phyloP scores from a whole-genome alignment of 2,329 filamentous ascomycete species.

The Pseudocercospora cruenta region DNA sequence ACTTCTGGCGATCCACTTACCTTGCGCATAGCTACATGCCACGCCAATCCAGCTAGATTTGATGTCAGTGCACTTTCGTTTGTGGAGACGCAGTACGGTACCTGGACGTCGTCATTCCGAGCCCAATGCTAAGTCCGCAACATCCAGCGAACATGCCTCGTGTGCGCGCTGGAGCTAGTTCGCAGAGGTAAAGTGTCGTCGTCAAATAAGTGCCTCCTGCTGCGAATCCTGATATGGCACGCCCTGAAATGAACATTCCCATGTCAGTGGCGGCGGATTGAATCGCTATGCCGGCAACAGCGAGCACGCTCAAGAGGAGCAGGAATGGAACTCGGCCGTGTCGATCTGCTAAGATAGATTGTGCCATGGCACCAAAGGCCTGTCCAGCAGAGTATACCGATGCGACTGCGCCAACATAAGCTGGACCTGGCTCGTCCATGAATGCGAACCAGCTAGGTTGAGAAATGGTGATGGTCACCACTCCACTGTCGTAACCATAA shows the following conservation, averaged over 20 bases:
- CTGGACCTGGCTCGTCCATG: slow-evolving; percentile 58
- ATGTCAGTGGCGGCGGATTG: slow-evolving; percentile 57
- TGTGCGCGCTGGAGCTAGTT: slow-evolving; percentile 48
- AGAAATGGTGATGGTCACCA: slow-evolving; percentile 63
- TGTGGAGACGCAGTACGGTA: neutral
- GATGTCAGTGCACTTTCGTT: neutral
- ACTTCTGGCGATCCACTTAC: neutral
- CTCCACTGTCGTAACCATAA: slow-evolving; percentile 62
- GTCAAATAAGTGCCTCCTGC: slow-evolving; percentile 41
- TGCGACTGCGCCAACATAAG: slow-evolving; percentile 58
- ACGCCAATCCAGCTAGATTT: slow-evolving; percentile 53
- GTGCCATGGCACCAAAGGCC: slow-evolving; percentile 53
- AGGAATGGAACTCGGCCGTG: slow-evolving; percentile 38
- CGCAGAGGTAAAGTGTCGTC: slow-evolving; percentile 58
- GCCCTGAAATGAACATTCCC: slow-evolving; percentile 27
- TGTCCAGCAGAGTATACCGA: slow-evolving; percentile 61
- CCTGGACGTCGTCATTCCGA: slow-evolving; percentile 53
- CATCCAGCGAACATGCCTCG: slow-evolving; percentile 56
- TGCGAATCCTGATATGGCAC: slow-evolving; percentile 28
- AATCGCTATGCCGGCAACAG: slow-evolving; percentile 56
- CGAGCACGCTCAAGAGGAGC: slow-evolving; percentile 53
- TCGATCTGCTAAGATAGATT: slow-evolving; percentile 57
- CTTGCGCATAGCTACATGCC: slow-evolving; percentile 45
- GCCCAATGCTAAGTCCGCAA: slow-evolving; percentile 54
- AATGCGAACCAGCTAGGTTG: slow-evolving; percentile 63